Conservation (phyloP, 139 green algal genomes). For the Chlamydomonas urium region DNA sequence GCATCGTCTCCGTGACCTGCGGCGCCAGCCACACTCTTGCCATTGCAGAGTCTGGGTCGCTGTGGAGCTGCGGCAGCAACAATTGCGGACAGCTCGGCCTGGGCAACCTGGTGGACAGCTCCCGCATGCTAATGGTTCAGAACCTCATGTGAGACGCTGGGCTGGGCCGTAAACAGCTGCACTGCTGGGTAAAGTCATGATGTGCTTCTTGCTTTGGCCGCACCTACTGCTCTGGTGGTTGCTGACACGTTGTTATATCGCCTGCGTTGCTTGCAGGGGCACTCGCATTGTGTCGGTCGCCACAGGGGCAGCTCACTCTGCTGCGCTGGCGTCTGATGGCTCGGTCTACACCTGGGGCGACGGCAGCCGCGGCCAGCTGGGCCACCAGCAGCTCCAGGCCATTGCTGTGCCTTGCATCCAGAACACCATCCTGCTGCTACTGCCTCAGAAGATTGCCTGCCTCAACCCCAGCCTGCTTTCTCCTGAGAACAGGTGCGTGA, state of each 20-base stretch:
- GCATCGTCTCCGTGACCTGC: not conserved
- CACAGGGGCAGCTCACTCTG: conserved; percentile 61
- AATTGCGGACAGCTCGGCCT: conserved; percentile 60
- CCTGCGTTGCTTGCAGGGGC: conserved; percentile 22
- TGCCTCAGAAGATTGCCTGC: conserved; percentile 42
- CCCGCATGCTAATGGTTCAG: not conserved
- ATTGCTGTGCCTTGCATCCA: not conserved
- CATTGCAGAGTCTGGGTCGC: not conserved
- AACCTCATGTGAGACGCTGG: too few relatives aligned
- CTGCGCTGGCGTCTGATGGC: conserved; percentile 70
- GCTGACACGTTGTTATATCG: not conserved
- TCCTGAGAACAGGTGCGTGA: conserved; percentile 47
- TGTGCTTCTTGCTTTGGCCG: not conserved
- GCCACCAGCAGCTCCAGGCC: conserved; percentile 40
- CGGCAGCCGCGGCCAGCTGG: conserved; percentile 61
- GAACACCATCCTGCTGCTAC: not conserved
- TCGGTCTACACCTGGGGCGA: conserved; percentile 76
- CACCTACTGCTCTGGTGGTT: not conserved
- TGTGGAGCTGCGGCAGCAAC: conserved; percentile 20
- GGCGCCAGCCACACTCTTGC: not conserved
- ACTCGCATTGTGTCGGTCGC: conserved; percentile 59
- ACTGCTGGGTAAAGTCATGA: not conserved
- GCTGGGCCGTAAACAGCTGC: not conserved
- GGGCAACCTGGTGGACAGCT: conserved; percentile 47
- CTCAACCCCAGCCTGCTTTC: conserved; percentile 54